Percentiles rank a stretch among this genome's conserved stretches.
phyloP scores from a whole-genome alignment of 2,329 filamentous ascomycete genomes.

The Trichoderma atrobrunneum region DNA sequence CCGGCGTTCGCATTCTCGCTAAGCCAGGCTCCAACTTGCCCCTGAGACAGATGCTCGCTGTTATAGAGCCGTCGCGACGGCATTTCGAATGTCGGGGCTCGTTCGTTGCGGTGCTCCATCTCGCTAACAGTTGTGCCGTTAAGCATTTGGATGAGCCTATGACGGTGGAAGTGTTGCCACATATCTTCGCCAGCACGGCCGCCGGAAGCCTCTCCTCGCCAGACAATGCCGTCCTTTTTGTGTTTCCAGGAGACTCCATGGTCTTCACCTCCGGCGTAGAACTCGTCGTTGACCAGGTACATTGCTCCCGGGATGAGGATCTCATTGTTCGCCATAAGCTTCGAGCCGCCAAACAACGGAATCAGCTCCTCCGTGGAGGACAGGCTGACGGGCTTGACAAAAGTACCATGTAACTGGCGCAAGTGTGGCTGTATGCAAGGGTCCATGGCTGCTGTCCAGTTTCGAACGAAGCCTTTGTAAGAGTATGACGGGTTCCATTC shows the following conservation, averaged over 20 bases:
- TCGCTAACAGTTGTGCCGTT: constrained; percentile 57
- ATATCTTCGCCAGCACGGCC: constrained; percentile 52
- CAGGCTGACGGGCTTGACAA: constrained; percentile 53
- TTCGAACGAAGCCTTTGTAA: constrained; percentile 50
- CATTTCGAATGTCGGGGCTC: constrained; percentile 49
- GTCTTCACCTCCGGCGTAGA: constrained; percentile 55
- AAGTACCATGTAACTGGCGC: constrained; percentile 52
- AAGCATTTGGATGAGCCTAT: constrained; percentile 66
- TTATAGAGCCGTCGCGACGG: constrained; percentile 44
- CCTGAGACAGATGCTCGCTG: constrained; percentile 35
- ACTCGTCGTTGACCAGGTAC: constrained; percentile 58
- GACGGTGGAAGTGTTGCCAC: constrained; percentile 69
- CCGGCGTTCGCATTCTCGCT: constrained; percentile 40
- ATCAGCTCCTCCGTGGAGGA: constrained; percentile 53
- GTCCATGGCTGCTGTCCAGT: constrained; percentile 58
- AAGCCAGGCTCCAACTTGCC: constrained; percentile 42
- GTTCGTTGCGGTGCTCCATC: constrained; percentile 42
- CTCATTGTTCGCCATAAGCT: constrained; percentile 61
- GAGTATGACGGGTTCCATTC: constrained; percentile 37
- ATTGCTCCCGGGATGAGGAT: constrained; percentile 63
- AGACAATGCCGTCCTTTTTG: constrained; percentile 56
- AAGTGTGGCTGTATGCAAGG: constrained; percentile 57
- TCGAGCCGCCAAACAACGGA: constrained; percentile 61
- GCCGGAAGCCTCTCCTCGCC: constrained; percentile 65
- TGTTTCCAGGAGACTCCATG: constrained; percentile 57